Evolutionary conservation across 257 asterid genomes (phyloP), one percentile per base, ranked within the genome.

Genomic region (Jaltomata sinuosa): DNA sequence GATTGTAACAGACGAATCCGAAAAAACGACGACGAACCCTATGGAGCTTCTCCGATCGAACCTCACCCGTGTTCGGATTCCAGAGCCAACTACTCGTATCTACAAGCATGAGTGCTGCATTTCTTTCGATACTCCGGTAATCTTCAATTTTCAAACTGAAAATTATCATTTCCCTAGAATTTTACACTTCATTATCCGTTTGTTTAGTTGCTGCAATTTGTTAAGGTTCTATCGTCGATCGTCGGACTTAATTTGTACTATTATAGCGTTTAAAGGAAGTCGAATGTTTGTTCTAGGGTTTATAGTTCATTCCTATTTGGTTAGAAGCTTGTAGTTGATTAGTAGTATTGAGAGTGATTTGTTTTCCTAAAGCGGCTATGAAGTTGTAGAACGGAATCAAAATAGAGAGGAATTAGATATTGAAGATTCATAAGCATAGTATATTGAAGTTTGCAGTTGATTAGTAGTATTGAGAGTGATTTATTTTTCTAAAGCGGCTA

Each of bases 101-200:
- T 97, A 92, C 94, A 97, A 97, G 88, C 94, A 94, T 1, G 99
- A 97, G 74, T 97, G 99, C 86, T 97, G 99, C 95, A 88, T 97
- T 84, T 94, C 99, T 7, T 97, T 89, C 84, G 98, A 95, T 81
- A 91, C 97, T 62, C 99, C 99, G 95, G 99, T 97, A 91, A 59
- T 3, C 62, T 8, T 49, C 55, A 76, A 76, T 76, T 76, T 4
- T 25, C 3, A 36, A 36, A 47, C 2, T 5, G 0, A 6, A 14
- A 32, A 34, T 4, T 3, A 1, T 65, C 61, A 65, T 50, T 29
- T 67, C 3, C 15, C 40, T 67, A 7, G 31, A 31, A 32, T 78
- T 59, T 78, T 84, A 53, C 78, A 53, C 78, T 78, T n/a, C 15
- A 14, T 34, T 47, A 45, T 4, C 22, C 16, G 21, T 15, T 57